Evolutionary conservation across 345 rosid species (phyloP), one percentile per base, ranked within the genome.

Genomic region (Aethionema arabicum): DNA sequence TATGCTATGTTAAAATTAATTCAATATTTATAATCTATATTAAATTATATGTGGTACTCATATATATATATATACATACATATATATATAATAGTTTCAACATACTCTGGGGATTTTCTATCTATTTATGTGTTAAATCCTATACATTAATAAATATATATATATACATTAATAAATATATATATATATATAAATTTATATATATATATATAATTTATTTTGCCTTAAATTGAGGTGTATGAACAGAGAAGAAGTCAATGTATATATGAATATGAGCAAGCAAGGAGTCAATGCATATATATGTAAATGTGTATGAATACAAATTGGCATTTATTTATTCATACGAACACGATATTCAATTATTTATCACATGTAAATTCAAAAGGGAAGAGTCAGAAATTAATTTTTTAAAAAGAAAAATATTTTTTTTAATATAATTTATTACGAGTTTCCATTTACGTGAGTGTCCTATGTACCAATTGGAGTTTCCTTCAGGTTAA

Each of bases 401-500:
- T 35, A 56, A 33, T 63, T 40, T 63, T 10, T 41, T 33, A 6
- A 27, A 46, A 16, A 40, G 14, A 27, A 45, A 14, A 42, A 8
- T 57, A 36, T 57, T 52, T 37, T 36, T 8, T 44, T 52, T 9
- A n/a, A n/a, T 30, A 13, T 59, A 37, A 45, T 72, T 59, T 65
- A 65, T 44, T 65, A 52, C 70, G 8, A 32, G 40, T 72, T 72
- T 65, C 70, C 46, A 65, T 58, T 58, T 65, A 58, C 61, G 61
- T 52, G 37, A 45, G 45, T 64, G 70, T 71, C 51, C 65, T 64
- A 72, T 65, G 61, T 72, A 65, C 70, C 66, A 42, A 58, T 38
- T 58, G 21, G 52, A 49, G 68, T 70, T 36, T 43, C 65, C 59
- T 32, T 63, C 11, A 42, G 7, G 53, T 40, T 70, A 35, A 35